These are phyloP conservation scores for Gentiana straminea DNA, from an alignment of 257 asterid species.

Conservation along the genomic window DNA sequence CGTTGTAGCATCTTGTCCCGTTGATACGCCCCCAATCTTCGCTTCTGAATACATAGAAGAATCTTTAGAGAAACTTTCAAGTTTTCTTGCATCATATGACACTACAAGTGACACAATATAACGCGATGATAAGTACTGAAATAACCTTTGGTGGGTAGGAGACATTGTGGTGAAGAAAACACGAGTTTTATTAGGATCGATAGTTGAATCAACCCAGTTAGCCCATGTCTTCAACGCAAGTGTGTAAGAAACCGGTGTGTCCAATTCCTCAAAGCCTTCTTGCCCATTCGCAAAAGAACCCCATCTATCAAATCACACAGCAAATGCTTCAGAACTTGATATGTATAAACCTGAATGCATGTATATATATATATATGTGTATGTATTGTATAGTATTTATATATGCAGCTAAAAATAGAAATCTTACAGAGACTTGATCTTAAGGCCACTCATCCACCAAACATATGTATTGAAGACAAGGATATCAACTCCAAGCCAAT, in stretches of 20 bases:
- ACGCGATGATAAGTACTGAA: not conserved
- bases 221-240: constrained; percentile 87
- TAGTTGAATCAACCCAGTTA: constrained; percentile 82
- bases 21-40: constrained; percentile 59
- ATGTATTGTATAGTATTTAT: not conserved
- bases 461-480: constrained; percentile 81
- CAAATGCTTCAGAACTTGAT: not conserved
- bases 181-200: constrained; percentile 51
- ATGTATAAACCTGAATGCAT: too few species aligned
- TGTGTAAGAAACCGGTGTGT: constrained; percentile 50
- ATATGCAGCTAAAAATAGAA: not conserved
- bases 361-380: not conserved
- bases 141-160: constrained; percentile 66
- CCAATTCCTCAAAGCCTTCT: constrained; percentile 67
- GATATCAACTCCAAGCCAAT: constrained; percentile 75
- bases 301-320: constrained; percentile 44
- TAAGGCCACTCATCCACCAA: constrained; percentile 94
- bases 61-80: not conserved
- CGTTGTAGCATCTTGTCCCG: constrained; percentile 74
- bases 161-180: constrained; percentile 90
- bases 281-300: constrained; percentile 79
- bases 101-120: not conserved
- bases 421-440: constrained; percentile 67
- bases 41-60: constrained; percentile 29
- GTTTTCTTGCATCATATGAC: not conserved